These are phyloP conservation scores for Trichosporon sp. DNA, from an alignment of 1,284 basidiomycete species.

Conservation along the genomic window DNA sequence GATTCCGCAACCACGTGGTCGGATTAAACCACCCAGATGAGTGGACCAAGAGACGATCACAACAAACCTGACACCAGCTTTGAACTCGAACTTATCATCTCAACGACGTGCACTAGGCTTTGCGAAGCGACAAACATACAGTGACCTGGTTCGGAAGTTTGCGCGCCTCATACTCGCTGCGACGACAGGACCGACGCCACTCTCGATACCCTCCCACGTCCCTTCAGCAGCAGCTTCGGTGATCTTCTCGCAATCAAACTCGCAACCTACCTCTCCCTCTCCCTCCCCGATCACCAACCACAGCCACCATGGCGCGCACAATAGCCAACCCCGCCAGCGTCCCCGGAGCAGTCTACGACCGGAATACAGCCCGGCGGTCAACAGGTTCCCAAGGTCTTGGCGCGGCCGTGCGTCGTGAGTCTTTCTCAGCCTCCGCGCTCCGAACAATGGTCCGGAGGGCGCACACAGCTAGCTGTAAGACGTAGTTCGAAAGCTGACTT, in stretches of 20 bases:
- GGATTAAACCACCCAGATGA: neutral
- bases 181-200: no score
- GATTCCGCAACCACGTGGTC: no score
- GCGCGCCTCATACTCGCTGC: no score
- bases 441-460: no score
- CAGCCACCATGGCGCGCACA: constrained; percentile 12
- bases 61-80: neutral
- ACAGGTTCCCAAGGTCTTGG: constrained; percentile 39
- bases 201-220: neutral
- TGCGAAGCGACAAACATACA: neutral
- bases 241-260: neutral
- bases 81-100: neutral
- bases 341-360: constrained; percentile 12
- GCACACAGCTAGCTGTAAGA: neutral
- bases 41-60: neutral
- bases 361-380: constrained; percentile 38
- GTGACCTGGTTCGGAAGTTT: neutral
- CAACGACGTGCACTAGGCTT: neutral
- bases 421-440: no score
- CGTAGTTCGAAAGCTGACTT: neutral
- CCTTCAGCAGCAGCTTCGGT: neutral
- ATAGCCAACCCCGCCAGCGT: constrained; percentile 6
- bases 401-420: neutral
- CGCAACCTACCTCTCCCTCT: neutral
- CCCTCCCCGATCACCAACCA: neutral